Evolutionary conservation across 192 early-diverging fungal species (phyloP), one percentile per base, ranked within the genome.

Genomic region (Entophlyctis luteolus): DNA sequence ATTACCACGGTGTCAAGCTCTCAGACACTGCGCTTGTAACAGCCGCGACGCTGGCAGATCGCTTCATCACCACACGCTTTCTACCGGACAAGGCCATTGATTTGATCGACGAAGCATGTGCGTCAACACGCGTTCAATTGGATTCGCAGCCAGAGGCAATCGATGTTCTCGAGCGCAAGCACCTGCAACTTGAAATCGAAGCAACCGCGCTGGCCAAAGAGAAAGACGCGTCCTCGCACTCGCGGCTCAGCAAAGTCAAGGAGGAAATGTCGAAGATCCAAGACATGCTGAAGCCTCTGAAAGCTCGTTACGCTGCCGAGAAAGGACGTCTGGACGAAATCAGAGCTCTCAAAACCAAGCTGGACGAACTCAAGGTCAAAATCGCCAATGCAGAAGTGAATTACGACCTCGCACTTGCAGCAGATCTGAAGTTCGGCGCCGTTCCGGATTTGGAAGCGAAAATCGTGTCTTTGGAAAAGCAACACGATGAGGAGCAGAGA

Each of bases 81-180:
- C 79, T 88, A 22, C 90, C 90, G 5, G 90, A 92, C 75, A 90
- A 90, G 69, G 86, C 90, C 54, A 88, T 92, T 54, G 90, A 92
- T 42, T 72, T 92, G 28, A 83, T 97, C 52, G 97, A 99, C 74
- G 95, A 99, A 78, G 95, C 95, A 1, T 94, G 91, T 74, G 95
- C 97, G 16, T 92, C 94, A 76, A 88, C 88, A 2, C 89, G 94
- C 28, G 95, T 99, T 5, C 95, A 99, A 74, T 83, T 97, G 18
- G 97, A 99, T 70, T 92, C 93, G 5, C 91, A 95, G 68, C 97
- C 97, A 3, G 97, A 99, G 79, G 79, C 87, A 57, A 98, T 99
- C 50, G 97, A 99, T 76, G 83, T 88, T 2, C 81, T 99, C n/a
- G 94, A 99, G 66, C 90, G 97, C 38, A 88, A 87, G 35, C 84